Evolutionary conservation across 2,329 filamentous ascomycete species (phyloP), one percentile per base, ranked within the genome.

Genomic region (Knufia petricola): DNA sequence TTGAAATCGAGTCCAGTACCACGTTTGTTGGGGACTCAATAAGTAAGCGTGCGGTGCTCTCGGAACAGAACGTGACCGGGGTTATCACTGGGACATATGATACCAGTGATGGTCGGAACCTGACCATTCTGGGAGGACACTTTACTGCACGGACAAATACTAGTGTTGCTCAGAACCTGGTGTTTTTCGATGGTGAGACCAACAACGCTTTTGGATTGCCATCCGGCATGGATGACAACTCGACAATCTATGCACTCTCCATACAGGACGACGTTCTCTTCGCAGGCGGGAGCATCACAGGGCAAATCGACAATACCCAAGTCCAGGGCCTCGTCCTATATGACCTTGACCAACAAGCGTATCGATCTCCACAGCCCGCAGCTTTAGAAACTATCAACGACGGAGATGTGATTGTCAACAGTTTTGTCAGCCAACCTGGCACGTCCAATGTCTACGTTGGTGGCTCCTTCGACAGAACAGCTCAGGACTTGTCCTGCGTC

Each of bases 81-180:
- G 81, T 94, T n/a, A 73, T 83, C 19, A 79, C 85, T 6, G 92
- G 87, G 24, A 69, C 81, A 1, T 95, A 94, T 61, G 87, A 94
- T 64, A 77, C 76, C 32, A 72, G 75, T 13, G 78, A 79, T 53
- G 72, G 71, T 50, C 76, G 79, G 54, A 95, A 95, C 64, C 74
- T 94, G 49, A 96, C 92, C 0, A 78, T 96, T 32, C 73, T 96
- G 23, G 92, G 82, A 42, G 92, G 92, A 1, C 87, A 88, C 59
- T 98, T 98, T 63, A 77, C 78, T 6, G 82, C 86, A 1, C 78
- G 77, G 12, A 76, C 75, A 6, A 78, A 89, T 56, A 85, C 82
- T 19, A 80, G 82, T 2, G 73, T 75, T 3, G 74, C 95, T 52
- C 74, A 87, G 56, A 96, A 95, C 59, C 70, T 98, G 13, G 73